Evolutionary conservation across 2,329 filamentous ascomycete genomes (phyloP), one percentile per base, ranked within the genome.

Genomic region (Aspergillus fumigatus): DNA sequence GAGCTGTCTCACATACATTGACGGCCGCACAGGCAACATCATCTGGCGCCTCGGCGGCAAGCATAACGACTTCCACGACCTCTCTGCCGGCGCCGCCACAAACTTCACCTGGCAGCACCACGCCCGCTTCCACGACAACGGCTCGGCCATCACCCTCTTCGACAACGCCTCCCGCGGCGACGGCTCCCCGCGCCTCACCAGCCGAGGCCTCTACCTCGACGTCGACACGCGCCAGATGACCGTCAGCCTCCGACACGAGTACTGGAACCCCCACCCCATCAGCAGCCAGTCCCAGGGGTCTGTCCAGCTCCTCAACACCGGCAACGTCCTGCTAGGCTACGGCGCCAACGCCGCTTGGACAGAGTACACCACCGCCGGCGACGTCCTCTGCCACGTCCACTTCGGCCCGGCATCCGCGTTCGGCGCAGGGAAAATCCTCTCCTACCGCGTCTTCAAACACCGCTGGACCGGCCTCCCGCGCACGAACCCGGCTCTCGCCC

Each of bases 391-490:
- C 74, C 79, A 85, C 54, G 76, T 73, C 4, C 80, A 82, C 64
- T 74, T 84, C 64, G 77, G 65, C 51, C 67, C 54, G 50, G 38
- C 50, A 14, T 52, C 54, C 8, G 55, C 51, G 2, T 70, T 69
- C 40, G 54, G 57, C 2, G 25, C 73, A 78, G 40, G 77, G 75
- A 71, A 61, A 9, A 55, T 67, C 40, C 53, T 65, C 21, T 84
- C 80, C 55, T 86, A 86, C 63, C 79, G 84, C 23, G 79, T 79
- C 2, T 81, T 81, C 70, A 82, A 82, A 63, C 61, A 63, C 26
- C 72, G 78, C 55, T 87, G 83, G 81, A 74, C 75, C 4, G 82
- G 79, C 0, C 64, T 69, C 5, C 82, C 82, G 1, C 72, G 67
- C 3, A 79, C 77, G n/a, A 55, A 57, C 1, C 70, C 71, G 3